phyloP scores from a whole-genome alignment of 1,284 basidiomycete species.

The Cutaneotrichosporon dermatis region DNA sequence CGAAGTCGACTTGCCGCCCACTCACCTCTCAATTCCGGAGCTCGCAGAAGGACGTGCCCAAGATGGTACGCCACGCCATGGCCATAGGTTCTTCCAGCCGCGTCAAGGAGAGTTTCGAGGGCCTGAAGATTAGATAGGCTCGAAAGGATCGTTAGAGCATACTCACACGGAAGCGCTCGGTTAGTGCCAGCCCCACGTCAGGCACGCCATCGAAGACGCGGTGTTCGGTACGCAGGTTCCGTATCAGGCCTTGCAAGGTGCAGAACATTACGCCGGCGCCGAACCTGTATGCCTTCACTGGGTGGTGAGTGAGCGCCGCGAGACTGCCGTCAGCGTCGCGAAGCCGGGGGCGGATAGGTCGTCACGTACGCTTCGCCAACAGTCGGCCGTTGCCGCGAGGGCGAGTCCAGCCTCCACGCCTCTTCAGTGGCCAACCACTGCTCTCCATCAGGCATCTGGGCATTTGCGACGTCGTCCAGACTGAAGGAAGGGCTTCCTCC shows the following conservation, averaged over 20 bases:
- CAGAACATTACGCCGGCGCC: background rate
- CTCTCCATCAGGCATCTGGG: background rate
- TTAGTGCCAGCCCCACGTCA: background rate
- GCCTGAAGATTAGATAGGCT: background rate
- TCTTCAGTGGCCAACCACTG: background rate
- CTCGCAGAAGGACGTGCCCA: background rate
- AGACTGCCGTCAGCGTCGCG: background rate
- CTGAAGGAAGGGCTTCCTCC: background rate
- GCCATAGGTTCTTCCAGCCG: background rate
- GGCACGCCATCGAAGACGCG: background rate
- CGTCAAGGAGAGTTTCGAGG: background rate
- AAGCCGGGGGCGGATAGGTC: too few relatives aligned
- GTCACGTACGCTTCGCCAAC: background rate
- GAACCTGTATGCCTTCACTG: background rate
- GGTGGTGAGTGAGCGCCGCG: background rate
- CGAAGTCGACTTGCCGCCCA: background rate
- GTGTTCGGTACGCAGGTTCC: background rate
- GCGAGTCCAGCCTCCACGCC: background rate
- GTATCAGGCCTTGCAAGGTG: background rate
- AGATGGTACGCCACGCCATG: background rate
- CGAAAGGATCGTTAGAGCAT: background rate
- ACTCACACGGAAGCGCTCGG: background rate
- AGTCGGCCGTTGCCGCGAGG: background rate
- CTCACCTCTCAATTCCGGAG: background rate
- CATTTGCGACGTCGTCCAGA: background rate